phyloP scores from a whole-genome alignment of 2,329 filamentous ascomycete species.

The Xylaria digitata region DNA sequence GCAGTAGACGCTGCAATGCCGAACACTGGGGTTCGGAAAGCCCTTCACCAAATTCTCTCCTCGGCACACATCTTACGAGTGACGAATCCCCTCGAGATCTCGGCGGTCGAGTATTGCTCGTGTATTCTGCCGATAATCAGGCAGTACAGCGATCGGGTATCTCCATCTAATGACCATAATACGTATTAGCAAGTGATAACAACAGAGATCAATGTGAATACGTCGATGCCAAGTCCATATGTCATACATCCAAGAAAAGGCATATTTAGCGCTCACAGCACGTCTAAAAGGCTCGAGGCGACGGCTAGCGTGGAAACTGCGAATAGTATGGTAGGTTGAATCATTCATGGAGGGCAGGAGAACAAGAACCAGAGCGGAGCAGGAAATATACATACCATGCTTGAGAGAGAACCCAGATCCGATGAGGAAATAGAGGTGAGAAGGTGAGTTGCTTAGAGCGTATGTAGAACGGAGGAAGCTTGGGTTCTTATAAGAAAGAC shows the following conservation, averaged over 20 bases:
- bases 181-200: background rate
- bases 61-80: no score
- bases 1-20: no score
- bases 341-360: background rate
- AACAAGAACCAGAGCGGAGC: background rate
- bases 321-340: constrained; percentile 13
- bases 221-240: background rate
- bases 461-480: no score
- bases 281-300: constrained; percentile 1
- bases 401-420: background rate
- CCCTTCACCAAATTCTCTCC: no score
- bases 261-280: background rate
- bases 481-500: no score
- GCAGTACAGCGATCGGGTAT: background rate
- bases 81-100: no score
- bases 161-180: background rate
- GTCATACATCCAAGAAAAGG: constrained; percentile 23
- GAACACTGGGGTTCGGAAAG: no score
- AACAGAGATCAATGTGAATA: background rate
- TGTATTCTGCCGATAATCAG: no score
- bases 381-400: background rate
- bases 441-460: background rate
- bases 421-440: background rate
- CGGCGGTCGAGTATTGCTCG: no score
- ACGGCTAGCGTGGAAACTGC: constrained; percentile 21